These are phyloP conservation scores for Isabelozyma pseudorhagii DNA, from an alignment of 805 yeast species.

Conservation along the genomic window DNA sequence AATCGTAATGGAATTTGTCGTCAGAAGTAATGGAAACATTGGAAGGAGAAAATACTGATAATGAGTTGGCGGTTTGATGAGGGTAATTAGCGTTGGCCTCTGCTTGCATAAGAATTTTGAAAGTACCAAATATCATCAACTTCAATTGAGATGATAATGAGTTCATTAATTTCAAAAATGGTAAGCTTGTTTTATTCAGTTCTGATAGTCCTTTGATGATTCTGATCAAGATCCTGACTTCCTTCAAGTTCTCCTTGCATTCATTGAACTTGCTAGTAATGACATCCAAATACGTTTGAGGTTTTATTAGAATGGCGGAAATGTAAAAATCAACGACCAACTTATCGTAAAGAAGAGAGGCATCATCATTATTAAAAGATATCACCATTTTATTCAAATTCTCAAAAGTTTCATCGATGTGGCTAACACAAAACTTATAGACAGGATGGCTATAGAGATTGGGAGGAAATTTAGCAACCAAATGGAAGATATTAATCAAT, in stretches of 20 bases:
- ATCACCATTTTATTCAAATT: slow-evolving; percentile 15
- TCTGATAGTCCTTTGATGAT: slow-evolving; percentile 29
- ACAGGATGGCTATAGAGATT: slow-evolving; percentile 21
- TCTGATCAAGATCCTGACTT: slow-evolving; percentile 23
- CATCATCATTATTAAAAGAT: slow-evolving; percentile 10
- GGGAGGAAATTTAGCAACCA: slow-evolving; percentile 29
- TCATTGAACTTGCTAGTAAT: slow-evolving; percentile 21
- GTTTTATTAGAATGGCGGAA: slow-evolving; percentile 34
- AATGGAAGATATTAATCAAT: slow-evolving; percentile 30
- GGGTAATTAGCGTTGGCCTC: slow-evolving; percentile 8
- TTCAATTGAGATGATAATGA: slow-evolving; percentile 21
- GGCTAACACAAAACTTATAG: slow-evolving; percentile 23
- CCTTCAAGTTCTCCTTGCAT: slow-evolving; percentile 19
- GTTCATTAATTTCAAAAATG: slow-evolving; percentile 21
- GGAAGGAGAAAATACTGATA: slow-evolving; percentile 3
- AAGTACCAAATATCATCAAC: slow-evolving; percentile 21
- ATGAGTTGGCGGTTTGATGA: neutral
- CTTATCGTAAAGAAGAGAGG: slow-evolving; percentile 14
- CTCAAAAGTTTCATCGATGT: slow-evolving; percentile 29
- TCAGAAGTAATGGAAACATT: slow-evolving; percentile 12
- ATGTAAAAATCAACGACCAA: slow-evolving; percentile 26
- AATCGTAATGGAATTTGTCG: slow-evolving; percentile 9
- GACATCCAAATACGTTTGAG: slow-evolving; percentile 24
- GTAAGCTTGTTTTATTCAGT: slow-evolving; percentile 13
- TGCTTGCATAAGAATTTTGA: slow-evolving; percentile 19